Conservation (phyloP, 2,329 filamentous ascomycete genomes). For the Furcasterigmium furcatum region DNA sequence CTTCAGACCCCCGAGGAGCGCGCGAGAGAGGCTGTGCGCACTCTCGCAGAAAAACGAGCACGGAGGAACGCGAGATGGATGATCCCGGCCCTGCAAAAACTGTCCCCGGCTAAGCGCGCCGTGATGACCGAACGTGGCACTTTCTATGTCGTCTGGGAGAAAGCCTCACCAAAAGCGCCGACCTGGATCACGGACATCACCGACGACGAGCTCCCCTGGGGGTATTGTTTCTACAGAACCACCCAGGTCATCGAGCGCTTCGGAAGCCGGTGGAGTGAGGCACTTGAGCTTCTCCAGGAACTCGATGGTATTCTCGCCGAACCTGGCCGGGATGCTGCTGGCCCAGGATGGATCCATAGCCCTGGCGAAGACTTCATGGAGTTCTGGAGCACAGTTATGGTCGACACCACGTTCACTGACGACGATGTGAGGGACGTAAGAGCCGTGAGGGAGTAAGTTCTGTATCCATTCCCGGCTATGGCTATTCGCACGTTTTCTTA, state of each 20-base stretch:
- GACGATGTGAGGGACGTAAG: constrained; percentile 7
- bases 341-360: constrained; percentile 2
- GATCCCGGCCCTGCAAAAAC: background rate
- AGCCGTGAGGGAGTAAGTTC: too few relatives aligned
- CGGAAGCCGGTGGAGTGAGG: constrained; percentile 6
- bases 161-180: background rate
- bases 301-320: background rate
- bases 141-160: background rate
- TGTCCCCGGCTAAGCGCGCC: background rate
- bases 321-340: background rate
- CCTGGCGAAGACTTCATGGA: background rate
- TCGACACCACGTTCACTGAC: constrained; percentile 4
- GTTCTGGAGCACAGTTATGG: background rate
- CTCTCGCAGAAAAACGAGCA: background rate
- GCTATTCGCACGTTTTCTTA: constrained; percentile 3
- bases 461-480: background rate
- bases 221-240: constrained; percentile 13
- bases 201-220: background rate
- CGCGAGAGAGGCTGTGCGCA: background rate
- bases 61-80: background rate
- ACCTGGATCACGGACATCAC: background rate
- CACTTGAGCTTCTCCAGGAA: background rate
- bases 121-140: too few relatives aligned
- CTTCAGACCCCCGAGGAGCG: background rate
- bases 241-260: constrained; percentile 6